These are phyloP conservation scores for Parasarocladium wereldwijsianum DNA, from an alignment of 2,329 filamentous ascomycete genomes.

Conservation along the genomic window DNA sequence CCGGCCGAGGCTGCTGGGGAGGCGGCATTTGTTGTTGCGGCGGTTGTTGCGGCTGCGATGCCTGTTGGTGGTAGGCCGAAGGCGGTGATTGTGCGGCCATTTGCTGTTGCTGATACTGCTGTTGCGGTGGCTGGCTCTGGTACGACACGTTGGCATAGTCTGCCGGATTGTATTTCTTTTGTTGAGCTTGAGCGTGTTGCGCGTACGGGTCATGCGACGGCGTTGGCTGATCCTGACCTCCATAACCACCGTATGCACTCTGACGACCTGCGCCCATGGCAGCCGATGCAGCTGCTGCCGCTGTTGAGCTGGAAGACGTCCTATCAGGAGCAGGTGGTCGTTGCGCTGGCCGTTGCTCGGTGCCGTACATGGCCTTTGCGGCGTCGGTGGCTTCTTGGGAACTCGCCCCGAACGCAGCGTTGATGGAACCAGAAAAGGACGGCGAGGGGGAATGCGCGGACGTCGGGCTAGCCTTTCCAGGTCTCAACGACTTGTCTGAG, in stretches of 20 bases:
- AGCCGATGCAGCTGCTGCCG: constrained; percentile 39
- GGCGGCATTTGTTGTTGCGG: constrained; percentile 21
- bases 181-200: constrained; percentile 13
- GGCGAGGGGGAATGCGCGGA: constrained; percentile 18
- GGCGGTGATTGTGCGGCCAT: constrained; percentile 21
- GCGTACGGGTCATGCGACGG: no score
- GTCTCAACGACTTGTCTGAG: constrained; percentile 52
- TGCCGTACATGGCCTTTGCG: constrained; percentile 47
- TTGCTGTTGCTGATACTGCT: constrained; percentile 19
- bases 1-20: constrained; percentile 11
- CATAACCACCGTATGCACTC: constrained; percentile 21
- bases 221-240: constrained; percentile 17
- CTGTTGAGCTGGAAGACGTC: constrained; percentile 34
- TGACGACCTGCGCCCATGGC: constrained; percentile 36
- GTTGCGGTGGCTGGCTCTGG: constrained; percentile 22
- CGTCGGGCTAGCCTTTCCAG: constrained; percentile 30
- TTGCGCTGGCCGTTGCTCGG: constrained; percentile 36
- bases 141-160: constrained; percentile 53
- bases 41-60: constrained; percentile 22
- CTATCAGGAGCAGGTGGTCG: constrained; percentile 26
- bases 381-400: constrained; percentile 41
- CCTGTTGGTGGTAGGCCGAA: constrained; percentile 12
- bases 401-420: constrained; percentile 10
- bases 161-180: constrained; percentile 53
- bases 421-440: constrained; percentile 18